These are phyloP conservation scores for Fusarium nematophilum DNA, from an alignment of 2,329 filamentous ascomycete species.

Conservation along the genomic window DNA sequence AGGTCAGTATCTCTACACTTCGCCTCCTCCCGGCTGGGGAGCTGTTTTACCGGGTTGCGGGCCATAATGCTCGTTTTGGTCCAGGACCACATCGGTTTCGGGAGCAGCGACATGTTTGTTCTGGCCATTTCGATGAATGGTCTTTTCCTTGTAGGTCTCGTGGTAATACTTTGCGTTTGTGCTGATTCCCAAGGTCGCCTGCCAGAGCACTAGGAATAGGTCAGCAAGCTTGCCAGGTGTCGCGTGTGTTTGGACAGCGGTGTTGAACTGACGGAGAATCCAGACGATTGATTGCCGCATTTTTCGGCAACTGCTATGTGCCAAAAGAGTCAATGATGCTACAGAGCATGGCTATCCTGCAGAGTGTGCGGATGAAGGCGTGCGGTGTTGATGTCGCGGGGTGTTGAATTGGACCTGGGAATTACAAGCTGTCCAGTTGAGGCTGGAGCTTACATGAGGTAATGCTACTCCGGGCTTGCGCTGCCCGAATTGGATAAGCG, in stretches of 20 bases:
- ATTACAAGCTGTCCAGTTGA: slow-evolving; percentile 47
- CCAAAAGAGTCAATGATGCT: slow-evolving; percentile 37
- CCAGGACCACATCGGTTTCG: slow-evolving; percentile 46
- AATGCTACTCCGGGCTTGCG: slow-evolving; percentile 26
- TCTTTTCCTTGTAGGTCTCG: slow-evolving; percentile 46
- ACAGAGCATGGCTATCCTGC: slow-evolving; percentile 46
- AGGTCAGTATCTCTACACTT: slow-evolving; percentile 25
- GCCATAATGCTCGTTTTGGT: slow-evolving; percentile 41
- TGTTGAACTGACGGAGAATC: slow-evolving; percentile 52
- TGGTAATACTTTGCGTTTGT: slow-evolving; percentile 55
- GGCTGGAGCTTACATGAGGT: slow-evolving; percentile 44
- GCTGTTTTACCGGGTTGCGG: slow-evolving; percentile 53
- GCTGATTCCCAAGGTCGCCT: slow-evolving; percentile 53
- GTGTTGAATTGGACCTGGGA: slow-evolving; percentile 21
- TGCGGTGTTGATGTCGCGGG: slow-evolving; percentile 35
- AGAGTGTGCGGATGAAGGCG: slow-evolving; percentile 21
- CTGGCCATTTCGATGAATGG: slow-evolving; percentile 41
- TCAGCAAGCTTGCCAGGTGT: slow-evolving; percentile 40
- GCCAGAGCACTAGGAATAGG: slow-evolving; percentile 58
- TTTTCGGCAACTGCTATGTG: slow-evolving; percentile 50
- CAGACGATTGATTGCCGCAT: slow-evolving; percentile 56
- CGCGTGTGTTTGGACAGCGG: slow-evolving; percentile 31
- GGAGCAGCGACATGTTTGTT: slow-evolving; percentile 48
- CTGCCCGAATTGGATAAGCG: slow-evolving; percentile 23
- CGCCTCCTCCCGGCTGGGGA: background rate